Evolutionary conservation across 2,329 filamentous ascomycete species (phyloP).

Genomic region (Lachnum nothofagi): DNA sequence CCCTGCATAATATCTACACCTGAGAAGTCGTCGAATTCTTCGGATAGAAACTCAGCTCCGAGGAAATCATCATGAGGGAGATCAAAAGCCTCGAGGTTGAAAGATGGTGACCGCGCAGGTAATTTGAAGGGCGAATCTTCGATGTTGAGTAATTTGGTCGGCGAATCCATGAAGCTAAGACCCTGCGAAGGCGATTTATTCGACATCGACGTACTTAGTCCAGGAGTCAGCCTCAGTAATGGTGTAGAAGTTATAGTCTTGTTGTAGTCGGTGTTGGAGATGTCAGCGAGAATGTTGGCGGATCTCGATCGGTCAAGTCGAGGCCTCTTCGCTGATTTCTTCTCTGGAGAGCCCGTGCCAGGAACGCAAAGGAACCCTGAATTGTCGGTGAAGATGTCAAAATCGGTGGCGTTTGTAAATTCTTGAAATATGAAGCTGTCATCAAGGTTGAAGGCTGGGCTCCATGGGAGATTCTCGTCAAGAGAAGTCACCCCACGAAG

Average conservation of each 20-base stretch:
- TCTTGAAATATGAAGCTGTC: slow-evolving; percentile 51
- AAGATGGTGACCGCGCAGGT: slow-evolving; percentile 16
- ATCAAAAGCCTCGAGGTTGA: slow-evolving; percentile 24
- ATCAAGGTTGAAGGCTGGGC: slow-evolving; percentile 62
- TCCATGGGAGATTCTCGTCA: slow-evolving; percentile 55
- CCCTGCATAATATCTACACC: slow-evolving; percentile 69
- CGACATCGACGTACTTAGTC: slow-evolving; percentile 33
- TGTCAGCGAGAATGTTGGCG: slow-evolving; percentile 55
- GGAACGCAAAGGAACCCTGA: slow-evolving; percentile 41
- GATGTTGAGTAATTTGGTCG: slow-evolving; percentile 45
- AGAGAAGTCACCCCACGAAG: slow-evolving; percentile 50
- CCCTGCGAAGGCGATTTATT: slow-evolving; percentile 53
- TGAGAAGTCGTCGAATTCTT: slow-evolving; percentile 53
- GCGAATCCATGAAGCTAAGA: slow-evolving; percentile 49
- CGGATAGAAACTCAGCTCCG: slow-evolving; percentile 50
- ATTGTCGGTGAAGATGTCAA: slow-evolving; percentile 56
- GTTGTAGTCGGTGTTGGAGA: slow-evolving; percentile 42
- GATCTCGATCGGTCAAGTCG: slow-evolving; percentile 61
- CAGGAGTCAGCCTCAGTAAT: slow-evolving; percentile 44
- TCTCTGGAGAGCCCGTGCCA: slow-evolving; percentile 60
- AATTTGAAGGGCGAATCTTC: slow-evolving; percentile 21
- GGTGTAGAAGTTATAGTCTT: slow-evolving; percentile 49
- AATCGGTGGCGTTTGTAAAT: slow-evolving; percentile 42
- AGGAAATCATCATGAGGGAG: slow-evolving; percentile 49
- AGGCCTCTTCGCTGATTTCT: slow-evolving; percentile 54